Conservation (phyloP, 352 stramenopile species). For the Pythium insidiosum region DNA sequence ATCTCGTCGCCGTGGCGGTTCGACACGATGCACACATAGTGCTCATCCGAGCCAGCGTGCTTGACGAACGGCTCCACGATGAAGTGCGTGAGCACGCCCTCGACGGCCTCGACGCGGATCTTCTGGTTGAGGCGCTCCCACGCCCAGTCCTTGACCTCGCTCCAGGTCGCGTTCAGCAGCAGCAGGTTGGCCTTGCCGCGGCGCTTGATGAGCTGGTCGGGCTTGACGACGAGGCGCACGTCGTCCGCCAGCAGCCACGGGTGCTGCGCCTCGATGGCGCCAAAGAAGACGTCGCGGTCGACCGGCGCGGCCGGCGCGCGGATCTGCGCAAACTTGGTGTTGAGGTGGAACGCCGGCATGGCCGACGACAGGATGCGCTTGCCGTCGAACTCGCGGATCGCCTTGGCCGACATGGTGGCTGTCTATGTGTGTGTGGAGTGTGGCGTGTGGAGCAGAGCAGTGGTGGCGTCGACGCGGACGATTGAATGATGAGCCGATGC, state of each 20-base stretch:
- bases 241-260: constrained; percentile 79
- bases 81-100: constrained; percentile 92
- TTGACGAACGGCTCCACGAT: constrained; percentile 97
- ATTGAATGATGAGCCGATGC: no score
- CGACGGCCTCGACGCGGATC: constrained; percentile 87
- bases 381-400: constrained; percentile 94
- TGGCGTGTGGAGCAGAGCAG: no score
- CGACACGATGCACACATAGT: constrained; percentile 96
- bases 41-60: constrained; percentile 90
- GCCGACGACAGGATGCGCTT: constrained; percentile 89
- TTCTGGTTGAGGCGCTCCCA: constrained; percentile 90
- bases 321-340: constrained; percentile 72
- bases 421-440: no score
- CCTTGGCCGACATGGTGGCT: constrained; percentile 93
- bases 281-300: constrained; percentile 51
- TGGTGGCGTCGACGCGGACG: no score
- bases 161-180: constrained; percentile 91
- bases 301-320: constrained; percentile 17
- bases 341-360: constrained; percentile 69
- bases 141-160: constrained; percentile 92
- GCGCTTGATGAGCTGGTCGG: constrained; percentile 97
- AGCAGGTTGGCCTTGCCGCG: constrained; percentile 94
- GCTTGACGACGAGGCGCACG: constrained; percentile 93
- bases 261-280: constrained; percentile 55
- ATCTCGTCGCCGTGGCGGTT: constrained; percentile 94